Base-by-base conservation (phyloP, 306 rosid species). In the Prunus mume region DNA sequence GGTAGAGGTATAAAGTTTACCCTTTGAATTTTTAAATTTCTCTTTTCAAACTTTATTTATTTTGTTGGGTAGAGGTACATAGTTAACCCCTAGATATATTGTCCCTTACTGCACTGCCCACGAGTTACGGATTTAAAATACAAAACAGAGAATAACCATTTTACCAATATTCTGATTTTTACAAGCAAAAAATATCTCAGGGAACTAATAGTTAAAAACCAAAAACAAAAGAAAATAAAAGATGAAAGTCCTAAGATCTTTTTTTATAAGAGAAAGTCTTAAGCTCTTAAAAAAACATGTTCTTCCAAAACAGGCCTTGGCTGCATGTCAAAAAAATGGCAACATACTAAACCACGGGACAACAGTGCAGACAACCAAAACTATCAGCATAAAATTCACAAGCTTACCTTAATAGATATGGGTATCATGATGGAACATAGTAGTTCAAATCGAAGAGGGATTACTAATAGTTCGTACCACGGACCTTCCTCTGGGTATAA, bases 391-490 rank as follows among this genome's bases (percentile, higher is more conserved):
- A n/a, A 68, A 25, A 74, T 34, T 43, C 62, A 77, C 27, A 81
- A 74, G 47, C 86, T 76, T 84, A 92, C 99, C 99, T 95, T 95
- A 73, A 95, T 95, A 79, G 99, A 95, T 85, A 95, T 95, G 84
- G 99, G 99, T 77, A 95, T 95, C 99, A 95, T 95, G 86, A 95
- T 95, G 45, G 99, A 95, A 87, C 99, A 95, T 49, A 95, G 96
- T 80, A 95, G 96, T 88, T 95, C 99, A 25, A 95, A 95, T 45
- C 99, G 97, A 84, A 95, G 90, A 79, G 99, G 99, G 79, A 95
- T 95, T 82, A 95, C 76, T 87, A 95, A 84, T 25, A 92, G 89
- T 76, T 95, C 99, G 78, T 89, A 95, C 99, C 99, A 95, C 12
- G 93, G 97, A 74, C 93, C 96, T 82, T 95, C 97, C 28, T 79